phyloP scores from a whole-genome alignment of 768 basidiomycete genomes.

The Tulasnella sp. region DNA sequence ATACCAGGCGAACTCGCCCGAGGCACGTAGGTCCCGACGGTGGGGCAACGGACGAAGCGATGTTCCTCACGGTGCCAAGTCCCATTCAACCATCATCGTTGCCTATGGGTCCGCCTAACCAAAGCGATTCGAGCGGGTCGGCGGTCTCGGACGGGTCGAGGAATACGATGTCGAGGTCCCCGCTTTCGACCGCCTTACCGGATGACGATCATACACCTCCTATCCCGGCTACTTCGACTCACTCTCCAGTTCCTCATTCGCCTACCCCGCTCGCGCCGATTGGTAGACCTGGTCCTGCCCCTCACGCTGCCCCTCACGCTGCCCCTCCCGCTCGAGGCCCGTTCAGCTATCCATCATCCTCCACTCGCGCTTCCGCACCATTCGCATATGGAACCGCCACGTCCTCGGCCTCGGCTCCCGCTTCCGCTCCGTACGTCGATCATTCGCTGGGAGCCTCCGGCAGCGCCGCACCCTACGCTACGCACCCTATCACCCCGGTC shows the following conservation, averaged over 20 bases:
- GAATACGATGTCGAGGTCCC: not conserved
- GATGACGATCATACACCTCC: not conserved
- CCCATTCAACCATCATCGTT: not conserved
- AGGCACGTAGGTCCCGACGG: not conserved
- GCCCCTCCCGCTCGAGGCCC: not conserved
- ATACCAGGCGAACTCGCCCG: not conserved
- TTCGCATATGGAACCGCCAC: not conserved
- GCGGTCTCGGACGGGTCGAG: not conserved
- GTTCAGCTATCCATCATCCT: constrained; percentile 9
- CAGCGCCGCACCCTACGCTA: not conserved
- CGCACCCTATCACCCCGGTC: constrained; percentile 43
- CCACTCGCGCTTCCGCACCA: not conserved
- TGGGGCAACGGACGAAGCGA: not conserved
- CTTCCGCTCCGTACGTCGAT: constrained; percentile 41
- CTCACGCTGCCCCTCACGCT: not conserved
- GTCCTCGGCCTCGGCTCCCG: constrained; percentile 20
- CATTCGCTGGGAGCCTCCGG: not conserved
- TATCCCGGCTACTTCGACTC: not conserved
- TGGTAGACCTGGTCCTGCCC: not conserved
- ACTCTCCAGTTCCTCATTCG: not conserved
- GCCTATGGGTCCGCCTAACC: not conserved
- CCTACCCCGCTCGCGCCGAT: not conserved
- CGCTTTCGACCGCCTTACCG: not conserved
- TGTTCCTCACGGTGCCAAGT: not conserved
- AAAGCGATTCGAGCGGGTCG: not conserved